Percentiles rank a stretch among this genome's conserved stretches.
These are phyloP conservation scores for Eucalyptus leucophloia DNA, from an alignment of 345 rosid species.

Conservation along the genomic window DNA sequence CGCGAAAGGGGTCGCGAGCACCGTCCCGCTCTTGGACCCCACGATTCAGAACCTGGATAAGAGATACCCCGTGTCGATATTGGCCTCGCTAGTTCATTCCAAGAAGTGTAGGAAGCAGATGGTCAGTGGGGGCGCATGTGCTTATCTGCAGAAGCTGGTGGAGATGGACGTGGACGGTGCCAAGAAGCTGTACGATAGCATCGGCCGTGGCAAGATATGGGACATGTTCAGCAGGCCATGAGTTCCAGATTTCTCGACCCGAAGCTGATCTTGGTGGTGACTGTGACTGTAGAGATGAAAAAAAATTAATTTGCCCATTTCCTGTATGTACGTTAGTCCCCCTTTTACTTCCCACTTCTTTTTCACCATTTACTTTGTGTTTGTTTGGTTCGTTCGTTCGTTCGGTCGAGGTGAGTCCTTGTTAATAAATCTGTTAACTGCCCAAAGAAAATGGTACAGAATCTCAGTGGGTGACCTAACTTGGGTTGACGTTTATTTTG, in stretches of 20 bases:
- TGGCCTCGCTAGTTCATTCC: conserved; percentile 54
- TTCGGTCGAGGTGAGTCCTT: conserved; percentile 19
- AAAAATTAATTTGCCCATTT: background rate
- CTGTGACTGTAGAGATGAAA: background rate
- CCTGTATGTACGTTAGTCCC: background rate
- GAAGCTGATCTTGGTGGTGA: background rate
- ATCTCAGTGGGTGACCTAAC: background rate
- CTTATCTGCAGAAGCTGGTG: conserved; percentile 60
- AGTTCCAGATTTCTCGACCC: background rate
- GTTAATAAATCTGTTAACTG: background rate
- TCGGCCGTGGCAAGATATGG: conserved; percentile 73
- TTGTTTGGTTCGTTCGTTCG: background rate
- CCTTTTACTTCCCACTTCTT: background rate
- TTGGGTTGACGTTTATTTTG: background rate
- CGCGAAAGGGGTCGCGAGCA: conserved; percentile 42
- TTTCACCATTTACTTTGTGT: background rate
- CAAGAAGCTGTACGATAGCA: conserved; percentile 60
- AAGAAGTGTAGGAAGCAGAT: conserved; percentile 73
- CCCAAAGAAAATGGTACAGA: background rate
- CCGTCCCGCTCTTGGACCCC: conserved; percentile 66
- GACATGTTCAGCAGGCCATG: conserved; percentile 27
- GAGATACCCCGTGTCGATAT: conserved; percentile 39
- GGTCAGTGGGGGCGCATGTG: conserved; percentile 60
- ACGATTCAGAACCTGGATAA: conserved; percentile 39
- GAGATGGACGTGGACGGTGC: conserved; percentile 78